Evolutionary conservation across 1,139 yeast species (phyloP), one percentile per base, ranked within the genome.

Genomic region (Geotrichum cucujoidarum): DNA sequence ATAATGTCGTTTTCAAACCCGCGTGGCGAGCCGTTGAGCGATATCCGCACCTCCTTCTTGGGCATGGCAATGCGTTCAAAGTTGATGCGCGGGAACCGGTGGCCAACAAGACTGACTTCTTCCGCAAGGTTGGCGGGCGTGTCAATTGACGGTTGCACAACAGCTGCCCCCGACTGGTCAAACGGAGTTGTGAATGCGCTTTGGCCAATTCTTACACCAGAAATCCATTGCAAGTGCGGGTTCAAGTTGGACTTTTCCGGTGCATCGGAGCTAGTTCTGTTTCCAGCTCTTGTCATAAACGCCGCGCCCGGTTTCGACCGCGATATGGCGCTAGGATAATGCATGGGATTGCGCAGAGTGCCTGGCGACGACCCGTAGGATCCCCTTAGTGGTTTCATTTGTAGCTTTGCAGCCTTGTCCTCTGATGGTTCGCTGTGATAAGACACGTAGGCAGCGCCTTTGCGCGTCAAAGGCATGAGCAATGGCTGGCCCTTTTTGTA

Each of bases 61-160:
- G 95, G 79, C 0, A 92, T 95, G 1, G 92, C 81, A 6, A 92
- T 89, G 59, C 81, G 81, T 58, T 92, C 97, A 62, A 92, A 90
- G 2, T 83, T 71, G 1, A 92, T 76, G 55, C 84, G 86, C 1
- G 97, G 95, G 61, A 92, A 89, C 58, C 86, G 87, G 59, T 85
- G 92, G 1, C 97, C 96, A 7, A 90, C 92, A 27, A 79, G 73
- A 56, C 95, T 83, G 1, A 90, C 90, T 62, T 92, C 97, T 64
- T 89, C 97, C 4, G 95, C 96, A 20, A 90, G 66, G 59, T 86
- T 87, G 16, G 81, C 76, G 1, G 83, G 89, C 29, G 70, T 76
- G 25, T 58, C 58, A 24, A 57, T 53, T 8, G 63, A 65, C 7
- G 66, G 55, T 10, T 52, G 49, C 22, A 52, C 55, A 29, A 53